A percentile compares a stretch with the other conserved stretches of the same genome.
Conservation (phyloP, 2,329 filamentous ascomycete species). For the Aspergillus flavus region DNA sequence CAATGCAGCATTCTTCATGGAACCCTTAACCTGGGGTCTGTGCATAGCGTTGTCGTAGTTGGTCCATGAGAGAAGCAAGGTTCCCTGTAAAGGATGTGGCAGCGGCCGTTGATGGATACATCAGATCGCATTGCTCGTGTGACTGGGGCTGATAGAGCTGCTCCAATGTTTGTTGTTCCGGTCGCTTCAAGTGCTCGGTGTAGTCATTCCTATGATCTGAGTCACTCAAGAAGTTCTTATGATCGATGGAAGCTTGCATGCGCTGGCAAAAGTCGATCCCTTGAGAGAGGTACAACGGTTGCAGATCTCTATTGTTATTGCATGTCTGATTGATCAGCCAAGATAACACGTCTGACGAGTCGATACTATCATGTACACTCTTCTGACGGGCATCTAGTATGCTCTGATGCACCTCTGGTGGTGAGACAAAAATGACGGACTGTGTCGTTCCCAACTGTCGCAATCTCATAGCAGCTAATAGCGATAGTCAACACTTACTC, state of each 20-base stretch:
- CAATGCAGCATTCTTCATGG: constrained; percentile 53
- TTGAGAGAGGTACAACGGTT: constrained; percentile 62
- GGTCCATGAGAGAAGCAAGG: constrained; percentile 34
- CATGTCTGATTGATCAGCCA: constrained; percentile 71
- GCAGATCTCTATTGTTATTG: constrained; percentile 59
- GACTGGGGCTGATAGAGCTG: constrained; percentile 57
- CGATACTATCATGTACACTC: constrained; percentile 25
- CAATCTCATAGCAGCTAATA: constrained; percentile 65
- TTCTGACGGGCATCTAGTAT: constrained; percentile 55
- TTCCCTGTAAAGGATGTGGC: constrained; percentile 22
- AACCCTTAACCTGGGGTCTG: constrained; percentile 47
- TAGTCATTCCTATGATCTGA: constrained; percentile 41
- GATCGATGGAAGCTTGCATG: constrained; percentile 50
- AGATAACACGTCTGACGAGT: constrained; percentile 56
- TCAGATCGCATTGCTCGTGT: background rate
- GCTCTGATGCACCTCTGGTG: constrained; percentile 64
- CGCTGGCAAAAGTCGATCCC: constrained; percentile 63
- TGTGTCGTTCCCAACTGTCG: constrained; percentile 62
- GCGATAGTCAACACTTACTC: background rate
- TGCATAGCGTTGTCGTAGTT: constrained; percentile 36
- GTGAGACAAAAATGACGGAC: constrained; percentile 56
- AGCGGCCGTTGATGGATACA: constrained; percentile 9
- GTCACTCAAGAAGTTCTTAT: constrained; percentile 47
- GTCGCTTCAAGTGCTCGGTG: constrained; percentile 50
- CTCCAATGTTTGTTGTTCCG: constrained; percentile 60